Evolutionary conservation across 2,329 filamentous ascomycete genomes (phyloP).

Genomic region (Talaromyces sp.): DNA sequence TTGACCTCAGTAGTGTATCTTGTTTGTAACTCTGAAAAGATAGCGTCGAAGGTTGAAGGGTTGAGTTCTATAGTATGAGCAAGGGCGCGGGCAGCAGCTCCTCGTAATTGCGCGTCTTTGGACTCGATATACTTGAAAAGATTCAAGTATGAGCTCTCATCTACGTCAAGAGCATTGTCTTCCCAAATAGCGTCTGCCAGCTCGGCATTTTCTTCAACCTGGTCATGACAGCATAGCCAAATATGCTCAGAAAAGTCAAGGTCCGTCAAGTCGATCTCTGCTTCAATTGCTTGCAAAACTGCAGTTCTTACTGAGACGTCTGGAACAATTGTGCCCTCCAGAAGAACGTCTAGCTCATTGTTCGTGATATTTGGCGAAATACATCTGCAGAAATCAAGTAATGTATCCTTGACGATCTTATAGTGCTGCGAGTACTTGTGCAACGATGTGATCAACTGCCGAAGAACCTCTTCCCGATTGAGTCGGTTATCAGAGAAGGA

Average conservation of each 20-base stretch:
- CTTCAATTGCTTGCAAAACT: conserved; percentile 81
- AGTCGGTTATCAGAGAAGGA: conserved; percentile 68
- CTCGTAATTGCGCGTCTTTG: conserved; percentile 73
- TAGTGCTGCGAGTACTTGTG: conserved; percentile 88
- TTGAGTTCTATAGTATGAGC: conserved; percentile 65
- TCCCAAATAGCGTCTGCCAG: conserved; percentile 89
- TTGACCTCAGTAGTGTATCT: conserved; percentile 76
- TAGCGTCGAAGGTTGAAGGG: conserved; percentile 53
- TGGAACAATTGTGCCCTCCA: conserved; percentile 71
- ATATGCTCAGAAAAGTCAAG: conserved; percentile 82
- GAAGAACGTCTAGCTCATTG: conserved; percentile 69
- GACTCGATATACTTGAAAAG: conserved; percentile 76
- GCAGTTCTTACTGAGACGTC: conserved; percentile 76
- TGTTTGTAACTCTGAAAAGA: conserved; percentile 61
- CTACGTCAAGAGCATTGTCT: conserved; percentile 74
- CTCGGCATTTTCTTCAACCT: conserved; percentile 78
- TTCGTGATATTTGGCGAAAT: conserved; percentile 73
- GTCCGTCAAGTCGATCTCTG: conserved; percentile 87
- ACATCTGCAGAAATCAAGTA: conserved; percentile 78
- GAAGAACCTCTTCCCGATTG: conserved; percentile 68
- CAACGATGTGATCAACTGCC: conserved; percentile 72
- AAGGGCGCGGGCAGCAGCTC: conserved; percentile 75
- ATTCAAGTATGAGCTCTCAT: conserved; percentile 57
- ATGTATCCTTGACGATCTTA: conserved; percentile 87
- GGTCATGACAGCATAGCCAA: conserved; percentile 90